These are phyloP conservation scores for Lachnellula hyalina DNA, from an alignment of 2,329 filamentous ascomycete species.

Conservation along the genomic window DNA sequence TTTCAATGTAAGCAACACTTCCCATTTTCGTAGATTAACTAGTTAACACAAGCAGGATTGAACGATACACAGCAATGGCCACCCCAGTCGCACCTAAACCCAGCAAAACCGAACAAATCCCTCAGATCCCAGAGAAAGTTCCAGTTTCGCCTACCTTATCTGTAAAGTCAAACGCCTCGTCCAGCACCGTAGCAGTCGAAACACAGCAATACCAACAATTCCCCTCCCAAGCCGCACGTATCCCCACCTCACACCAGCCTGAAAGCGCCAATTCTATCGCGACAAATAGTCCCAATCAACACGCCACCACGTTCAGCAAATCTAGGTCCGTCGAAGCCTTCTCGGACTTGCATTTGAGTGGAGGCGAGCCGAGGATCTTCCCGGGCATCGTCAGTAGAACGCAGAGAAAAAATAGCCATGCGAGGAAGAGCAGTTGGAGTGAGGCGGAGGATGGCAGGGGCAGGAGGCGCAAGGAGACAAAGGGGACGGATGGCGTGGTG, in stretches of 20 bases:
- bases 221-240: constrained; percentile 30
- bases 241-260: constrained; percentile 22
- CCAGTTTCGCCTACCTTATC: constrained; percentile 31
- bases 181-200: constrained; percentile 17
- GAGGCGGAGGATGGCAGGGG: constrained; percentile 21
- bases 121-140: constrained; percentile 15
- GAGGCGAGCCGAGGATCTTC: constrained; percentile 63
- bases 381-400: constrained; percentile 58
- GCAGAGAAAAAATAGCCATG: constrained; percentile 23
- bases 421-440: constrained; percentile 23
- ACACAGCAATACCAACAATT: constrained; percentile 26
- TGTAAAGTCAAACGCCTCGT: constrained; percentile 30
- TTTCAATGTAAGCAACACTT: constrained; percentile 63
- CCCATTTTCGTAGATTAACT: not conserved
- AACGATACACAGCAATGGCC: constrained; percentile 28
- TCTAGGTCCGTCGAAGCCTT: constrained; percentile 35
- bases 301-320: constrained; percentile 1
- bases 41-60: constrained; percentile 27
- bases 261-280: constrained; percentile 13
- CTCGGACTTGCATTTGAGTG: constrained; percentile 45
- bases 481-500: constrained; percentile 2
- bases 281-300: constrained; percentile 13
- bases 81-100: constrained; percentile 23
- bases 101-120: constrained; percentile 23
- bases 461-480: not conserved